Conservation (phyloP, 1,284 basidiomycete genomes). For the Heterobasidion occidentale region DNA sequence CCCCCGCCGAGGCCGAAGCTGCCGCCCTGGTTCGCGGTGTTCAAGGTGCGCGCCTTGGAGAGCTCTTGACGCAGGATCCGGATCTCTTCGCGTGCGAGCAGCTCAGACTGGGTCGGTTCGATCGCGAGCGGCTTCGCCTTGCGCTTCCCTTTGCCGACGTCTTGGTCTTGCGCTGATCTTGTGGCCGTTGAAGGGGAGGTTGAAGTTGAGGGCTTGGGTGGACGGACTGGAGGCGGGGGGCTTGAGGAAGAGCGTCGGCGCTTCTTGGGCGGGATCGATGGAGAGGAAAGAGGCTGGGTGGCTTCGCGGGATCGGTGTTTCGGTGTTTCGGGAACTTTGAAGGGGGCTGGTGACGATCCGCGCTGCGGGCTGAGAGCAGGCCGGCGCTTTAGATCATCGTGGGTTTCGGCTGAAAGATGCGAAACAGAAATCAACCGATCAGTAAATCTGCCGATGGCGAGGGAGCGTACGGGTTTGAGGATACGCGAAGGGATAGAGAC, state of each 20-base stretch:
- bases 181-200: not conserved
- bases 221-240: too few relatives aligned
- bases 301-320: not conserved
- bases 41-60: slow-evolving; percentile 9
- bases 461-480: too few relatives aligned
- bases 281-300: not conserved
- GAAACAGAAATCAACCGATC: not conserved
- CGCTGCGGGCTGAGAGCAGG: not conserved
- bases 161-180: not conserved
- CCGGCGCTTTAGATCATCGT: not conserved
- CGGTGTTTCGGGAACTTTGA: not conserved
- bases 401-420: too few relatives aligned
- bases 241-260: not conserved
- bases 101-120: slow-evolving; percentile 15
- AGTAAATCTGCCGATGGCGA: not conserved
- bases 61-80: slow-evolving; percentile 14
- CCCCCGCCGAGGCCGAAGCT: too few relatives aligned
- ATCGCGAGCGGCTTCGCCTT: slow-evolving; percentile 2
- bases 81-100: slow-evolving; percentile 14
- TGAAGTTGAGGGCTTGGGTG: not conserved
- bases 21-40: slow-evolving; percentile 9
- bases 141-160: slow-evolving; percentile 5
- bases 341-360: not conserved
- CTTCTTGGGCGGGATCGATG: not conserved
- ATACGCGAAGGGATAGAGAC: not conserved